These are phyloP conservation scores for Suhomyces bribrorum DNA, from an alignment of 1,139 yeast genomes.

Conservation along the genomic window DNA sequence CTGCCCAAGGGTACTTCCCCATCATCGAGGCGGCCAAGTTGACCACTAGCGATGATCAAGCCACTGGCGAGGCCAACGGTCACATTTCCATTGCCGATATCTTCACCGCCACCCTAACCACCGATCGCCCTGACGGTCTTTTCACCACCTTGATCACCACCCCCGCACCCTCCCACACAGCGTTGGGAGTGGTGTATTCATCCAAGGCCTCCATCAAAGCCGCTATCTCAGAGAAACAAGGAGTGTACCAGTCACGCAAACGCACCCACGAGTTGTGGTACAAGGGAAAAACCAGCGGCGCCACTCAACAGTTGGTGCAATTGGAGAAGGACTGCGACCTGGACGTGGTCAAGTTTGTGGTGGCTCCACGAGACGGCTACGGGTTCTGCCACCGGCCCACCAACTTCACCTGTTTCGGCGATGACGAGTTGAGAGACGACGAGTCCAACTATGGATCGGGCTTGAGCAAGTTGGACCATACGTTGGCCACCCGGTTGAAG, in stretches of 20 bases:
- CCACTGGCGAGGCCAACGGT: conserved; percentile 26
- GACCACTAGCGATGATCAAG: conserved; percentile 43
- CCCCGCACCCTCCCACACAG: conserved; percentile 47
- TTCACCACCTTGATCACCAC: conserved; percentile 85
- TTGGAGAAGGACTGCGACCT: conserved; percentile 87
- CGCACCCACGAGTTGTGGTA: conserved; percentile 86
- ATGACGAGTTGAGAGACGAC: conserved; percentile 32
- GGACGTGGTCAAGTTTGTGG: conserved; percentile 84
- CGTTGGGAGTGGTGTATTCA: conserved; percentile 90
- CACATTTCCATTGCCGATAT: conserved; percentile 53
- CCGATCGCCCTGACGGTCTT: conserved; percentile 87
- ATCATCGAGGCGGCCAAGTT: conserved; percentile 45
- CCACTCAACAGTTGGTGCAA: conserved; percentile 72
- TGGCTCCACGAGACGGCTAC: conserved; percentile 68
- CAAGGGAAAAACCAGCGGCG: conserved; percentile 94
- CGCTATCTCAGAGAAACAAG: conserved; percentile 78
- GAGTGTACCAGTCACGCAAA: conserved; percentile 91
- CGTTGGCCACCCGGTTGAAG: conserved; percentile 53
- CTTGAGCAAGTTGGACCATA: conserved; percentile 62
- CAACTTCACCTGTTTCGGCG: conserved; percentile 70
- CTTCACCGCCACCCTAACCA: conserved; percentile 57
- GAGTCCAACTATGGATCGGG: conserved; percentile 58
- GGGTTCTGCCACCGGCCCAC: conserved; percentile 92
- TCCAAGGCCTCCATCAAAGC: conserved; percentile 78
- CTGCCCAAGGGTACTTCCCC: conserved; percentile 45